These are phyloP conservation scores for Mucor sp. DNA, from an alignment of 371 early-diverging fungal species.

Conservation along the genomic window DNA sequence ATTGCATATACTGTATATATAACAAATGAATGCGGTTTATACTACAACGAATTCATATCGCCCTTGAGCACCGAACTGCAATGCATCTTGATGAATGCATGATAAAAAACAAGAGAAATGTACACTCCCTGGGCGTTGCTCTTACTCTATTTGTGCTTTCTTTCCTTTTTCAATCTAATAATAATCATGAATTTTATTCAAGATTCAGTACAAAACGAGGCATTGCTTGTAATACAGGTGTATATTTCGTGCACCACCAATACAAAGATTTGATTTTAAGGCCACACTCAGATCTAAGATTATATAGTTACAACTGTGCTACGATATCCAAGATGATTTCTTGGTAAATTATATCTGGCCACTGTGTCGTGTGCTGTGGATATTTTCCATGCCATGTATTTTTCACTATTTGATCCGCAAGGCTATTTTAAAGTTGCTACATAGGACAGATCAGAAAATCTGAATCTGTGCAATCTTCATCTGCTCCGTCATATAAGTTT, in stretches of 20 bases:
- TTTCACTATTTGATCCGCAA: background rate
- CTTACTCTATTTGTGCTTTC: constrained; percentile 4
- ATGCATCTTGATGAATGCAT: background rate
- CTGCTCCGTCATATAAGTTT: background rate
- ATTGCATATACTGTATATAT: background rate
- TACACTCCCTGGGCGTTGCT: background rate
- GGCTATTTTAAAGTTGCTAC: background rate
- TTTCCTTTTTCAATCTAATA: constrained; percentile 1
- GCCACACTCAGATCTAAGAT: background rate
- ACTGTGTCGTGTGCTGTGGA: background rate
- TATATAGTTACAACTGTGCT: background rate
- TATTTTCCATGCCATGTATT: background rate
- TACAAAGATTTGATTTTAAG: background rate
- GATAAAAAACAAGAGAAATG: background rate
- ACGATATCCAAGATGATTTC: background rate
- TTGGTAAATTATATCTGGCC: background rate
- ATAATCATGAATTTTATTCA: background rate
- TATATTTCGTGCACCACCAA: background rate
- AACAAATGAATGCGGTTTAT: background rate
- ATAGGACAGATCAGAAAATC: background rate
- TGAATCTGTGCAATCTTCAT: background rate
- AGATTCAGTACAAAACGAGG: background rate
- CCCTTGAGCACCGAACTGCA: background rate
- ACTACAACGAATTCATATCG: background rate
- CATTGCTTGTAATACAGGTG: background rate